These are phyloP conservation scores for Amaranthus cruentus DNA, from an alignment of 148 eudicot species.

Conservation along the genomic window DNA sequence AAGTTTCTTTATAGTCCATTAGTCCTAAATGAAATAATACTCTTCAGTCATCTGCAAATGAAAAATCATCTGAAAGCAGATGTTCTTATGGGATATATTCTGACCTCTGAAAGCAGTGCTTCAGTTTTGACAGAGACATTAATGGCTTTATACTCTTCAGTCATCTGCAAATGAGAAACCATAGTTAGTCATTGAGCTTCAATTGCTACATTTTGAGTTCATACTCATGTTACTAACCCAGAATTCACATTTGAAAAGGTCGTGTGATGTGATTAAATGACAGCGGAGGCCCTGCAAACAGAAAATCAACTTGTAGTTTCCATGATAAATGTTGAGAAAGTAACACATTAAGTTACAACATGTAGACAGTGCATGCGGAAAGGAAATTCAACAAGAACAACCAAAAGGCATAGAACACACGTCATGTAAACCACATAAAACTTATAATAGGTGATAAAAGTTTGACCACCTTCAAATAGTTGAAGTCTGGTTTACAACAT, in stretches of 20 bases:
- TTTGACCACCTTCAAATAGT: background rate
- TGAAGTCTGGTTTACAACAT: background rate
- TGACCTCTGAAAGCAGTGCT: constrained; percentile 62
- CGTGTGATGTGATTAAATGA: constrained; percentile 77
- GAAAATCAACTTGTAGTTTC: constrained; percentile 9
- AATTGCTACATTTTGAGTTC: constrained; percentile 7
- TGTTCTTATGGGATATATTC: background rate
- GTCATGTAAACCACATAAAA: background rate
- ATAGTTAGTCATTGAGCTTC: constrained; percentile 1
- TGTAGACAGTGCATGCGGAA: background rate
- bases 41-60: background rate
- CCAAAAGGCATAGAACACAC: background rate
- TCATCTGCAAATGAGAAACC: constrained; percentile 36
- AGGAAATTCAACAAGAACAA: background rate
- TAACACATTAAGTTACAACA: background rate
- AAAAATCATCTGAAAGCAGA: too few species aligned
- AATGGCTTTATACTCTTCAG: constrained; percentile 72
- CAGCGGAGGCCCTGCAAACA: constrained; percentile 64
- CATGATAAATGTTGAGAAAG: background rate
- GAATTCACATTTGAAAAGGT: constrained; percentile 83
- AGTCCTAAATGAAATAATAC: background rate
- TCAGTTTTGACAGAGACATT: constrained; percentile 71
- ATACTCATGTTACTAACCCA: constrained; percentile 57
- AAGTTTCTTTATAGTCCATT: background rate
- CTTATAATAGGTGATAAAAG: background rate